Conservation (phyloP, 192 early-diverging fungal genomes). For the Podila epigama region DNA sequence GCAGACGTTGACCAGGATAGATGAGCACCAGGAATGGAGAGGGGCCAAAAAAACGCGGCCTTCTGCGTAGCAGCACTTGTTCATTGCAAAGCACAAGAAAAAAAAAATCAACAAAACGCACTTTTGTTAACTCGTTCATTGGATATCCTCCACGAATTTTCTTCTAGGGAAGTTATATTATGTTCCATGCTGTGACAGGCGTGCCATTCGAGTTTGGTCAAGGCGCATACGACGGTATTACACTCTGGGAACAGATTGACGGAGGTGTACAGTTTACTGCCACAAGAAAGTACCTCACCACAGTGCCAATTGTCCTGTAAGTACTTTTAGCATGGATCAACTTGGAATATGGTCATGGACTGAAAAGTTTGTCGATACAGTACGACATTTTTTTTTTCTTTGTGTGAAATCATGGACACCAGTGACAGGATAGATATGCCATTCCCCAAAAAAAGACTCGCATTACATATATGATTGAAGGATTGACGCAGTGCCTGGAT, state of each 20-base stretch:
- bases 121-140: not conserved
- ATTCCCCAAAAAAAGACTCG: no score
- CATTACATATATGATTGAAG: no score
- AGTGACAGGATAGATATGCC: not conserved
- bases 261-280: slow-evolving; percentile 97
- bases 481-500: no score
- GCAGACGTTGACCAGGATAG: no score
- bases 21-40: no score
- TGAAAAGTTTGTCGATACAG: not conserved
- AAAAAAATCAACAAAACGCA: no score
- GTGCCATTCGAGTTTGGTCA: slow-evolving; percentile 95
- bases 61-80: no score
- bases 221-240: slow-evolving; percentile 91
- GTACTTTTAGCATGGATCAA: slow-evolving; percentile 45
- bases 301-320: slow-evolving; percentile 94
- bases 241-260: slow-evolving; percentile 99
- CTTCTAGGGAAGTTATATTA: slow-evolving; percentile 87
- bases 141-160: not conserved
- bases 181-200: slow-evolving; percentile 98
- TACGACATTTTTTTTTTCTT: not conserved
- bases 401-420: not conserved
- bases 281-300: slow-evolving; percentile 96
- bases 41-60: no score
- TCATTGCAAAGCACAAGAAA: no score
- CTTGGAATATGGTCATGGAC: not conserved